Conservation (phyloP, 1,284 basidiomycete species). For the Ustilago cynodontis region DNA sequence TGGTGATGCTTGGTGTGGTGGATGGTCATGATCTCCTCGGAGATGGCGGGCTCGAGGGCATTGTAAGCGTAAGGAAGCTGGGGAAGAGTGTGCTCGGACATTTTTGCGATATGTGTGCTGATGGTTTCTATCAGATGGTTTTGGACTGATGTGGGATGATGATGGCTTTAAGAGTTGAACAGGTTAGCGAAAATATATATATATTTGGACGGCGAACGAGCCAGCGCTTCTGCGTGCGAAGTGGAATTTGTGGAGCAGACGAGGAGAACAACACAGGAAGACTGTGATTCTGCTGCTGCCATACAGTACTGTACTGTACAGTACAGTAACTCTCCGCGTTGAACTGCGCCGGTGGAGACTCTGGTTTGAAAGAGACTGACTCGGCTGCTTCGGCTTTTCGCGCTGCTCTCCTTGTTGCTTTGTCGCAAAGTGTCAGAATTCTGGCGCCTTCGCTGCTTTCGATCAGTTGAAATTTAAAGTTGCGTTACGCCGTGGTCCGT, state of each 20-base stretch:
- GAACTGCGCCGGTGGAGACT: no score
- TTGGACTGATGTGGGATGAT: neutral
- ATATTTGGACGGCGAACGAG: conserved; percentile 39
- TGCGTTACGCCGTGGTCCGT: conserved; percentile 36
- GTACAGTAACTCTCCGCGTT: conserved; percentile 13
- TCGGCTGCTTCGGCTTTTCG: conserved; percentile 9
- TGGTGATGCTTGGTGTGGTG: conserved; percentile 97
- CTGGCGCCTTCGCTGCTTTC: conserved; percentile 23
- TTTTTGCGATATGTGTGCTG: conserved; percentile 14
- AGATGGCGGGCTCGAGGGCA: conserved; percentile 87
- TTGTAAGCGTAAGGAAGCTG: conserved; percentile 91
- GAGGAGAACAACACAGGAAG: neutral
- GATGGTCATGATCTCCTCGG: conserved; percentile 75
- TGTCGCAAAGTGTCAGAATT: conserved; percentile 7
- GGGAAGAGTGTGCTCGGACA: conserved; percentile 79
- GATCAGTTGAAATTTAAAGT: conserved; percentile 17
- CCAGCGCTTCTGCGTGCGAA: conserved; percentile 9
- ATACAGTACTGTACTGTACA: no score
- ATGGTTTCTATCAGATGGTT: neutral
- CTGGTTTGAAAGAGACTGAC: neutral
- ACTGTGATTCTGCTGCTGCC: conserved; percentile 1
- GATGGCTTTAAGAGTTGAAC: neutral
- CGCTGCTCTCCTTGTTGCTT: neutral
- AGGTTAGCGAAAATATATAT: conserved; percentile 19
- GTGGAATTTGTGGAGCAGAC: neutral